Base-by-base conservation (phyloP, 1,284 basidiomycete species). In the Schizophyllum amplum region DNA sequence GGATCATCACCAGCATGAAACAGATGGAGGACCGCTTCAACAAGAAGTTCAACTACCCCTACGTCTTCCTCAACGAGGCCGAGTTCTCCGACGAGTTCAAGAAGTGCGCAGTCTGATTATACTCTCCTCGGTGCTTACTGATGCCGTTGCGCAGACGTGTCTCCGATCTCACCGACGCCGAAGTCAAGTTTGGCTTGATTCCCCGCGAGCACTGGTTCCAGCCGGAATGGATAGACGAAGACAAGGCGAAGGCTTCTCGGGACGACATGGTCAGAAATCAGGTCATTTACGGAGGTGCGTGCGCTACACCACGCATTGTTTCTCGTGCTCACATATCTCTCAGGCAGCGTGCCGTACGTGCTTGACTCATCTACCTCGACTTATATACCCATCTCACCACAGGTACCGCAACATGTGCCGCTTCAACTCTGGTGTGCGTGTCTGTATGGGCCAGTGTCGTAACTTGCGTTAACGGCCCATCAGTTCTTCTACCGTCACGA, bases 341-440 rank as follows among this genome's bases (percentile, higher is more conserved):
- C 62, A 83, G 84, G 84, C 56, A 87, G 85, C 63, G 76, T 87
- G 15, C 77, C 85, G 77, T 89, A 70, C 61, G 82, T 73, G 24
- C 57, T 52, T 27, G 5, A 24, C 47, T n/a, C 48, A 20, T 42
- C 55, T 47, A 24, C 42, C 50, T 42, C 57, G 52, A 15, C 57
- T 53, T 52, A 20, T 58, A 60, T 5, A 62, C 57, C 47, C 22
- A 53, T 60, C 59, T 42, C 54, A 54, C 49, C 26, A 56, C 61
- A 85, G 84, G 46, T 92, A 92, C 66, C 84, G 89, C 54, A 91
- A 92, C 62, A 92, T 96, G 93, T 97, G 94, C 68, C 85, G 96
- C 21, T 98, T 87, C 76, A 94, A 97, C 71, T 93, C 91, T 56
- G 94, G 94, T 33, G 92, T 93, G 72, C 69, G 83, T 73, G 27